Conservation (phyloP, 2,329 filamentous ascomycete genomes). For the Phialophora chinensis region DNA sequence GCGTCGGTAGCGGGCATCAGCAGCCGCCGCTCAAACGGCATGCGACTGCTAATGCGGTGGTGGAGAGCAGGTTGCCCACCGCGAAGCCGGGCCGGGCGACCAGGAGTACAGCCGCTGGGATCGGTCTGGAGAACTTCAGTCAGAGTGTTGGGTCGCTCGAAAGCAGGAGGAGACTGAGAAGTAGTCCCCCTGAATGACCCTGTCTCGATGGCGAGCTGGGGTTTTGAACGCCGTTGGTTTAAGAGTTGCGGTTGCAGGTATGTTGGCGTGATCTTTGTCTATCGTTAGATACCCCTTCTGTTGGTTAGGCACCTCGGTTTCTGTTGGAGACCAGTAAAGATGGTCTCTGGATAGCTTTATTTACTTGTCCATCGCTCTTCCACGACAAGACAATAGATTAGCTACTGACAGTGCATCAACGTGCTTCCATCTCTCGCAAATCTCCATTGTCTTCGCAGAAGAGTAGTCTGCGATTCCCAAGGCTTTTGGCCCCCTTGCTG, state of each 20-base stretch:
- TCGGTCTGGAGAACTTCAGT: slow-evolving; percentile 34
- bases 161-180: slow-evolving; percentile 48
- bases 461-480: neutral
- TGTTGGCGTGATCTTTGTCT: slow-evolving; percentile 2
- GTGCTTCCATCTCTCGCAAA: neutral
- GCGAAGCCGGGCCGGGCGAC: slow-evolving; percentile 26
- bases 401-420: neutral
- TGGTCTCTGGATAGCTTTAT: neutral
- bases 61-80: slow-evolving; percentile 31
- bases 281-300: slow-evolving; percentile 17
- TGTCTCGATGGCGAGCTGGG: neutral
- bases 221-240: neutral
- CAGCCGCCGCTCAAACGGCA: slow-evolving; percentile 36
- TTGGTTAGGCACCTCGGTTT: neutral
- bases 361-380: neutral
- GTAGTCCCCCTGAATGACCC: slow-evolving; percentile 38
- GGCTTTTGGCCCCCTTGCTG: neutral
- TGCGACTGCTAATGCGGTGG: slow-evolving; percentile 35
- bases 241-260: neutral
- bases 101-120: slow-evolving; percentile 23
- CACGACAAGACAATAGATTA: neutral
- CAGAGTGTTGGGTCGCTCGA: slow-evolving; percentile 41
- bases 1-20: slow-evolving; percentile 28
- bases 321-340: neutral
- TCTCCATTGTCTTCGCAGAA: neutral